Evolutionary conservation across 192 early-diverging fungal genomes (phyloP).

Genomic region (Pilobolus umbonatus): DNA sequence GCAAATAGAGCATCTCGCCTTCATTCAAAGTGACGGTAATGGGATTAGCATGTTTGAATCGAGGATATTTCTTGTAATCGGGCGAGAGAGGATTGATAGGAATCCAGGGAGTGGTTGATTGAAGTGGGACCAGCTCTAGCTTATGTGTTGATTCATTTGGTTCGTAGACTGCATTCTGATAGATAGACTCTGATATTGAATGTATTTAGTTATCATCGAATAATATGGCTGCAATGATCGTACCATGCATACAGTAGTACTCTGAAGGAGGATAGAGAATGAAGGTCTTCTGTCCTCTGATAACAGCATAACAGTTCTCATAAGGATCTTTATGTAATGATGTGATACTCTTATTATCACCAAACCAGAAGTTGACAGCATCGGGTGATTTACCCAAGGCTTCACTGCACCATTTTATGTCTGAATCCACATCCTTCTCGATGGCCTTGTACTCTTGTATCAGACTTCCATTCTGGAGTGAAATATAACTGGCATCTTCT

Average conservation of each 20-base stretch:
- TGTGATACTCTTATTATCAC: conserved; percentile 38
- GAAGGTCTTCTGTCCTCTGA: conserved; percentile 45
- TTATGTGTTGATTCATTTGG: conserved; percentile 7
- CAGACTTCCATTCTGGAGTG: conserved; percentile 49
- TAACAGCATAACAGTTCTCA: conserved; percentile 49
- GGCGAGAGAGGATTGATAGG: conserved; percentile 41
- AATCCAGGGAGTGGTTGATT: conserved; percentile 39
- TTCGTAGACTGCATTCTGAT: conserved; percentile 15
- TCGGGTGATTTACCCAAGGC: conserved; percentile 39
- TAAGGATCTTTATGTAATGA: conserved; percentile 52
- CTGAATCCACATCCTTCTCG: conserved; percentile 34
- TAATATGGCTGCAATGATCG: not conserved
- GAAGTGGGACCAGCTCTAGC: conserved; percentile 28
- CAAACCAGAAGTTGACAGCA: conserved; percentile 54
- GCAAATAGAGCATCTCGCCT: conserved; percentile 51
- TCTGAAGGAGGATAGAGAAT: conserved; percentile 44
- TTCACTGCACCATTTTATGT: conserved; percentile 40
- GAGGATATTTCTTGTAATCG: conserved; percentile 34
- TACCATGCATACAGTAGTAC: conserved; percentile 48
- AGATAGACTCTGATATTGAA: conserved; percentile 3
- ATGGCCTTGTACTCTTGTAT: conserved; percentile 37
- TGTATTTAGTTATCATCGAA: not conserved
- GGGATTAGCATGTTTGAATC: conserved; percentile 37
- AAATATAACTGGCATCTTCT: conserved; percentile 39
- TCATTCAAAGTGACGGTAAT: conserved; percentile 37